Evolutionary conservation across 257 asterid species (phyloP), one percentile per base, ranked within the genome.

Genomic region (Solanum bulbocastanum): DNA sequence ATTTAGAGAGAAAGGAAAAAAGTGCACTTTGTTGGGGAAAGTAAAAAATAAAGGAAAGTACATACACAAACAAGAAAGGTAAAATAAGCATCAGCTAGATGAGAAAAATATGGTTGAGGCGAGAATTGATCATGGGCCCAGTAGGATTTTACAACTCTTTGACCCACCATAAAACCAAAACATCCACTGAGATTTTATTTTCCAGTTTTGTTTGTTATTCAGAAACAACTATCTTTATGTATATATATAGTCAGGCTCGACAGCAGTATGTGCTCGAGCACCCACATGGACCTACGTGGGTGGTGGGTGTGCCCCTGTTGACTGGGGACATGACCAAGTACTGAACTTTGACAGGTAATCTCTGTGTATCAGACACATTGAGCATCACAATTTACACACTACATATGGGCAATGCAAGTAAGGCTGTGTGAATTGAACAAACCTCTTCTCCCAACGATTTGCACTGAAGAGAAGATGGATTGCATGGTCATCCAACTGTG

Each of bases 401-500:
- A 83, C 71, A 27, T 7, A 75, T 30, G 20, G 33, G 74, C 58
- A 33, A 23, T 35, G 20, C 68, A n/a, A 72, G 33, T 52, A 22
- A 25, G 68, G 20, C 30, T 79, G 40, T 33, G 85, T 13, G 13
- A 49, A 65, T 72, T 4, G 52, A 36, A 15, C 82, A 52, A 79
- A 96, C 99, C 99, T 97, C 89, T 95, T 97, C 88, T 96, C 98
- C 98, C 98, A 97, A 75, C 98, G 98, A 87, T 97, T 96, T 62
- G 98, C 98, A 90, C 98, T 96, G 89, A 97, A 97, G 91, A 97
- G 98, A 36, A 97, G 94, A 94, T 96, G 98, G 86, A 95, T 94
- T 10, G 99, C 94, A 84, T 60, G 98, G 88, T 97, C 99, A 86
- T 97, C 98, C 92, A 97, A 89, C 49, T 95, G 94, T 23, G 99